Evolutionary conservation across 208 protist species (phyloP), one percentile per base, ranked within the genome.

Genomic region (Crithidia mellificae): DNA sequence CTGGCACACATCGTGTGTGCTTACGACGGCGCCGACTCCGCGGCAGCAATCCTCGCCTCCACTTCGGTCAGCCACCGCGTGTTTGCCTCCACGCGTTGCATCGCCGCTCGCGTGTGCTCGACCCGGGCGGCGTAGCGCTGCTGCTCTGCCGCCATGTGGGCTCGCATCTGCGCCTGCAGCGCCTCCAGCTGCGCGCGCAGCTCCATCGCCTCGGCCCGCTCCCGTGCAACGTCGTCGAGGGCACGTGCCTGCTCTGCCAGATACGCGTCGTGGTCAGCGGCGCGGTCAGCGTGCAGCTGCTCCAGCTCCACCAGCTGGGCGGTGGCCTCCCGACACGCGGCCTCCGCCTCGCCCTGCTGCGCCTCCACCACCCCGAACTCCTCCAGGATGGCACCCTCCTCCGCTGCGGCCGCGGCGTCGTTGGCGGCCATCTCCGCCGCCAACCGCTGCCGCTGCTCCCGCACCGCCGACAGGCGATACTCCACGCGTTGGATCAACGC

Each of bases 401-500:
- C 62, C 38, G 52, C 50, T 25, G 62, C 56, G 7, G 74, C 41
- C 8, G 54, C 19, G 6, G 43, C 49, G 3, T 58, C 30, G n/a
- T 47, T 8, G 24, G 61, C 22, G 7, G 55, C 43, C 30, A 81
- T 68, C 24, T 74, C 59, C n/a, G 47, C 59, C 29, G 64, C 17
- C 36, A 84, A 43, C 15, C 41, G 12, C 27, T 41, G 38, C 14
- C 44, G 61, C 57, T 63, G 50, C 46, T 57, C 6, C 57, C 73
- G 56, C 38, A 78, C 68, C 27, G n/a, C 59, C 2, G 64, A 38
- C 19, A 89, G 51, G 15, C 72, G 77, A 22, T 29, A 20, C n/a
- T 72, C 53, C n/a, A 83, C 59, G 15, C 64, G 36, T 11, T 74
- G n/a, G 29, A 75, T 52, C 24, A 80, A 58, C 8, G 65, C 63